Evolutionary conservation across 2,329 filamentous ascomycete species (phyloP).

Genomic region (Fusarium praegraminearum): DNA sequence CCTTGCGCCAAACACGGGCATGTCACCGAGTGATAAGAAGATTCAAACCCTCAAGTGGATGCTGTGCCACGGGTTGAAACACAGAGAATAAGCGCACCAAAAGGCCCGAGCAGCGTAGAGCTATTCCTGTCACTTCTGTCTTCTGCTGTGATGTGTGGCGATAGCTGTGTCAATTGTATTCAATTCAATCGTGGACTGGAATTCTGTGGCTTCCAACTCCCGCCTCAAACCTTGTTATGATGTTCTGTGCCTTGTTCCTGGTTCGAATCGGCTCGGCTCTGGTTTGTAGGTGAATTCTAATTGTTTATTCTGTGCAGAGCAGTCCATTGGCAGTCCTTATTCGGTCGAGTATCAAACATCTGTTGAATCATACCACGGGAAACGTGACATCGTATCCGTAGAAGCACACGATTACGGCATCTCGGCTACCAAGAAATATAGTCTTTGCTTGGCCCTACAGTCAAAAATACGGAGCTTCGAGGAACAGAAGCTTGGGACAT

Average conservation of each 20-base stretch:
- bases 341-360: not conserved
- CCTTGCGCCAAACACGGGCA: slow-evolving; percentile 28
- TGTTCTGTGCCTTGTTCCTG: slow-evolving; percentile 33
- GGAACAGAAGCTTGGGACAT: slow-evolving; percentile 6
- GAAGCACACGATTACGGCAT: slow-evolving; percentile 32
- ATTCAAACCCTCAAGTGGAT: slow-evolving; percentile 24
- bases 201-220: slow-evolving; percentile 37
- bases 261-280: not conserved
- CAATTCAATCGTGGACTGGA: slow-evolving; percentile 15
- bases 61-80: slow-evolving; percentile 27
- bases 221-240: slow-evolving; percentile 15
- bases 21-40: slow-evolving; percentile 24
- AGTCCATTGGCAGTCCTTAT: slow-evolving; percentile 2
- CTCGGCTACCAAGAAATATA: slow-evolving; percentile 36
- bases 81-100: slow-evolving; percentile 10
- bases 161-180: not conserved
- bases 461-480: not conserved
- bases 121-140: not conserved
- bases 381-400: slow-evolving; percentile 9
- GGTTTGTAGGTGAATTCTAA: not conserved
- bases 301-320: not conserved
- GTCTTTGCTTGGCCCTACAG: slow-evolving; percentile 14
- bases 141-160: slow-evolving; percentile 10
- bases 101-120: slow-evolving; percentile 7
- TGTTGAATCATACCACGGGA: slow-evolving; percentile 1